Evolutionary conservation across 2,329 filamentous ascomycete genomes (phyloP).

Genomic region (Claviceps capensis): DNA sequence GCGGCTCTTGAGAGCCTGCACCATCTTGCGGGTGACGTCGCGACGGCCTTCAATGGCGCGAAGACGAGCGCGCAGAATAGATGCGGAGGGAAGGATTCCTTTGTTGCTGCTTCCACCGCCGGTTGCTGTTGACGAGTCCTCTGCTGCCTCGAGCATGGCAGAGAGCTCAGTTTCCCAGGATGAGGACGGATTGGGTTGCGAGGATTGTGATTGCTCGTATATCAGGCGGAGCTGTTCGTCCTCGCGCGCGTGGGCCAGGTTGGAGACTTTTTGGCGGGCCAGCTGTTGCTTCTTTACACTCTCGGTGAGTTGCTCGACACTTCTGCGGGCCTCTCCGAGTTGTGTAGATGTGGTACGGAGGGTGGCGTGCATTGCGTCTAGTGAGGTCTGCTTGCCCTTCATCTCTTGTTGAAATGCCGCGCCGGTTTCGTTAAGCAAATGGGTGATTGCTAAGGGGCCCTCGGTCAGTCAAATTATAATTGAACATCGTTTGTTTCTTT

Average conservation of each 20-base stretch:
- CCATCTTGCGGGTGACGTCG: constrained; percentile 49
- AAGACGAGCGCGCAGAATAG: constrained; percentile 52
- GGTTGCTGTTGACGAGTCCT: constrained; percentile 16
- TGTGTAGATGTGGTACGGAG: constrained; percentile 70
- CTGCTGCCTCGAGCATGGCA: constrained; percentile 31
- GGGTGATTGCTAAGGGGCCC: constrained; percentile 54
- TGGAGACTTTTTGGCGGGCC: constrained; percentile 58
- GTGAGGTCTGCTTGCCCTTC: constrained; percentile 66
- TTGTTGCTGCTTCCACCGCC: constrained; percentile 23
- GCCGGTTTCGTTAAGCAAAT: constrained; percentile 67
- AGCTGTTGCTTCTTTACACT: constrained; percentile 52
- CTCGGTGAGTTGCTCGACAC: constrained; percentile 55
- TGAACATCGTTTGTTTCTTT: neutral
- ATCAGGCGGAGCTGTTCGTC: constrained; percentile 46
- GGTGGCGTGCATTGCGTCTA: constrained; percentile 69
- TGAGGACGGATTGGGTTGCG: constrained; percentile 29
- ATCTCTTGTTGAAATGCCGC: constrained; percentile 69
- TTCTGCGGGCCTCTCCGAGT: constrained; percentile 62
- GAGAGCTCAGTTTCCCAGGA: constrained; percentile 42
- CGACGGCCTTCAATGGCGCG: constrained; percentile 60
- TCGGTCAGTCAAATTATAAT: neutral
- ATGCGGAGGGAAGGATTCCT: constrained; percentile 40
- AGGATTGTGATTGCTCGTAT: constrained; percentile 27
- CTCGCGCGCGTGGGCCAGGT: constrained; percentile 60
- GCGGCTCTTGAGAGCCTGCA: constrained; percentile 58